Base-by-base conservation (phyloP, 805 yeast genomes). In the Lipomyces sp. region DNA sequence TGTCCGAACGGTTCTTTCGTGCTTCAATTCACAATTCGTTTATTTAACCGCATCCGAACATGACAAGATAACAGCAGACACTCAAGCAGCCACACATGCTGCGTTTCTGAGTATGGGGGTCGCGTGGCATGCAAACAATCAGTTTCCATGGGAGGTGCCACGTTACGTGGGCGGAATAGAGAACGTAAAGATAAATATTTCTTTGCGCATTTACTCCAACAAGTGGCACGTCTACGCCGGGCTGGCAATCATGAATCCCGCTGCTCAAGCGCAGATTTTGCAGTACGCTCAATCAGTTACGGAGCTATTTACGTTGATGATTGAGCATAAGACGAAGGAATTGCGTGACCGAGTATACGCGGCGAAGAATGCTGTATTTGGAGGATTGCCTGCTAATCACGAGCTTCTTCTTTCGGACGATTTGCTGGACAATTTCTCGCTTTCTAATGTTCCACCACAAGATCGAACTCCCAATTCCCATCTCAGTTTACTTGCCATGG, bases 171-270 rank as follows among this genome's bases (percentile, higher is more conserved):
- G 98, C 13, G 98, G 99, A 1, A 82, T 95, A 57, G 99, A 95
- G 76, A 94, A 95, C 76, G 98, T 97, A 15, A 95, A 95, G 74
- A 90, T 93, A 75, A 95, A 95, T 76, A 92, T 95, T 39, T 90
- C 98, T 0, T 79, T 95, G 75, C 82, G 99, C 69, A 95, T 95
- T 60, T 95, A 83, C 77, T 87, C 97, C 18, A 95, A 93, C 78
- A 92, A 93, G 78, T 95, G 97, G 96, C 99, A 95, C 77, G 98
- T 95, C 37, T 95, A 95, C 75, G 98, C 98, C 4, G 99, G 99
- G 0, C 81, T 95, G 73, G 98, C 98, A 8, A 94, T 95, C 71
- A 90, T 97, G 1, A 95, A 95, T 74, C 98, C 97, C 1, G 86
- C 93, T 54, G 98, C 98, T 0, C 98, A 94, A 74, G 85, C 84